phyloP scores from a whole-genome alignment of 768 basidiomycete genomes.

The Tricholomella constricta region DNA sequence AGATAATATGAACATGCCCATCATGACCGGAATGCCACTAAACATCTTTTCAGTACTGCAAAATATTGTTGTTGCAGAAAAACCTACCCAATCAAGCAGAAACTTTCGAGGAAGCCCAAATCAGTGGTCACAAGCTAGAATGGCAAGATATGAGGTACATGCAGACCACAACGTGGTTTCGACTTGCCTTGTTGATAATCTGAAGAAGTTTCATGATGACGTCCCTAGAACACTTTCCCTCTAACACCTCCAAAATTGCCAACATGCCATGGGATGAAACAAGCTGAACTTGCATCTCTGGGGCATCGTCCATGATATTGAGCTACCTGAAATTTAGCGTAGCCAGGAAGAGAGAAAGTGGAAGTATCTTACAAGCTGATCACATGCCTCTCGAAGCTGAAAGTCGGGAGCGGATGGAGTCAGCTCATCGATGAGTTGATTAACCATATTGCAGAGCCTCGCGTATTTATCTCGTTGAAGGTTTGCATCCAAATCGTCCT shows the following conservation, averaged over 20 bases:
- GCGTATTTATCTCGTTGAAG: constrained; percentile 93
- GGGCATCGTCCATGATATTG: constrained; percentile 70
- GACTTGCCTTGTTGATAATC: constrained; percentile 82
- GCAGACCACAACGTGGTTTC: neutral
- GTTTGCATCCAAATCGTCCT: constrained; percentile 91
- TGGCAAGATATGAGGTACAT: neutral
- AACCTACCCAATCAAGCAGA: constrained; percentile 84
- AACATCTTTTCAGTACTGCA: neutral
- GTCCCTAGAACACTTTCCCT: constrained; percentile 83
- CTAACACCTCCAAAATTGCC: constrained; percentile 90
- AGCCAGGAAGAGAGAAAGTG: neutral
- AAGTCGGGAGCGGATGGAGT: constrained; percentile 81
- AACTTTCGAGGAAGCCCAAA: constrained; percentile 86
- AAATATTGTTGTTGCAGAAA: neutral
- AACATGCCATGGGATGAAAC: constrained; percentile 95
- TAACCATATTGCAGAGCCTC: constrained; percentile 77
- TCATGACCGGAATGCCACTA: constrained; percentile 94
- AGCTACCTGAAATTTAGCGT: constrained; percentile 47
- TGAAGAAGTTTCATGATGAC: constrained; percentile 83
- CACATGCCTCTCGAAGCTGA: constrained; percentile 80
- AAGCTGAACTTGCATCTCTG: constrained; percentile 86
- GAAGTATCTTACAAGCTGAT: constrained; percentile 71
- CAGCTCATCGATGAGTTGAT: constrained; percentile 84
- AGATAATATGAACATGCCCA: constrained; percentile 52
- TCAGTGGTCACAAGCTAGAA: constrained; percentile 67